These are phyloP conservation scores for Fraxinus pennsylvanica DNA, from an alignment of 257 asterid genomes.

Conservation along the genomic window DNA sequence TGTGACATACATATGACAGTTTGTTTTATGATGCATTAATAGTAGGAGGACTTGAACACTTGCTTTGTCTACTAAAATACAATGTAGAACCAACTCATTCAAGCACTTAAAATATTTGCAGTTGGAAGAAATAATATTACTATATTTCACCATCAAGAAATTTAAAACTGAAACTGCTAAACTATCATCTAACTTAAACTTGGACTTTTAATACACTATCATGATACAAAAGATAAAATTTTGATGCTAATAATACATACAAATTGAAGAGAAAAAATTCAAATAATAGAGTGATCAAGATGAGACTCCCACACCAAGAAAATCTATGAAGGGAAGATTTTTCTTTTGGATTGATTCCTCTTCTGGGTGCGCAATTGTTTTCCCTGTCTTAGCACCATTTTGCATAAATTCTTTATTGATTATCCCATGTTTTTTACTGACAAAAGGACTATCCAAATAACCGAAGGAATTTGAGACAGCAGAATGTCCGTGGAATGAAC, in stretches of 20 bases:
- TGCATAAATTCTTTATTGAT: not conserved
- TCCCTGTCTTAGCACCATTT: slow-evolving; percentile 17
- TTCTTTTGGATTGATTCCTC: slow-evolving; percentile 32
- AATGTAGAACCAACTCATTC: too few relatives aligned
- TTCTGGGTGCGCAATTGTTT: slow-evolving; percentile 8
- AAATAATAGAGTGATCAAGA: slow-evolving; percentile 12
- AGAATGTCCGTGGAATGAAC: slow-evolving; percentile 8
- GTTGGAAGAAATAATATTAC: too few relatives aligned
- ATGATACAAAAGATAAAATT: not conserved
- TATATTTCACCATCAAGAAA: too few relatives aligned
- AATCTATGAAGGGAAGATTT: slow-evolving; percentile 48
- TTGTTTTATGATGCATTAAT: too few relatives aligned
- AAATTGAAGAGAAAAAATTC: not conserved
- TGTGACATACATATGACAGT: too few relatives aligned
- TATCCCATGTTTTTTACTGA: not conserved
- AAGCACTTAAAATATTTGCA: too few relatives aligned
- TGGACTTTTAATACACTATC: not conserved
- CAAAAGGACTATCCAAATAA: not conserved
- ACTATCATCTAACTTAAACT: not conserved
- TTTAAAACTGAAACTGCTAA: too few relatives aligned
- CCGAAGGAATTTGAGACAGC: slow-evolving; percentile 17
- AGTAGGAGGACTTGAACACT: too few relatives aligned
- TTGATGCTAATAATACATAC: not conserved
- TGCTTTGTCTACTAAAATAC: too few relatives aligned
- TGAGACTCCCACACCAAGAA: slow-evolving; percentile 53